Conservation (phyloP, 2,329 filamentous ascomycete genomes). For the Beauveria brongniartii region DNA sequence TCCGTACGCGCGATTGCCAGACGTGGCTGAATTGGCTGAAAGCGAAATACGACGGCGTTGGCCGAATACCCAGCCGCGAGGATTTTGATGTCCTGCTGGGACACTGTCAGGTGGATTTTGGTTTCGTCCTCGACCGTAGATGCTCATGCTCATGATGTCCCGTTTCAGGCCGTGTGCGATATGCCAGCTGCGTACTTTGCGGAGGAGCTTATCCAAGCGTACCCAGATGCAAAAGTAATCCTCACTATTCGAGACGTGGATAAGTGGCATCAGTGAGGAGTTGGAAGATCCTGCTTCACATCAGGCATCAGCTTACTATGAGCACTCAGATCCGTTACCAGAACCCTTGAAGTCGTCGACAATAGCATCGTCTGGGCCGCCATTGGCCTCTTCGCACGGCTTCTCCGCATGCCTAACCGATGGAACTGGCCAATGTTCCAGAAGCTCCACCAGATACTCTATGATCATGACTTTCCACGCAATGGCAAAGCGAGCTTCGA, state of each 20-base stretch:
- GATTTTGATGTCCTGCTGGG: constrained; percentile 5
- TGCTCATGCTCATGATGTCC: not conserved
- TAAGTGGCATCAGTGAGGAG: constrained; percentile 2
- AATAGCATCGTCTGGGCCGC: constrained; percentile 2
- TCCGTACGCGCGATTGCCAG: constrained; percentile 1
- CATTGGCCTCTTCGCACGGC: not conserved
- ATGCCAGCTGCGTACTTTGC: constrained; percentile 9
- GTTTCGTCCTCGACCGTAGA: not conserved
- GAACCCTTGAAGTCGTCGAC: constrained; percentile 1
- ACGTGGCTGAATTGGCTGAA: constrained; percentile 1
- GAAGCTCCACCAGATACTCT: constrained; percentile 16
- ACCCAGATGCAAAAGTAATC: constrained; percentile 8
- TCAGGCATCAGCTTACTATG: not conserved
- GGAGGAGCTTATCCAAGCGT: constrained; percentile 3
- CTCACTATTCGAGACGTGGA: constrained; percentile 6
- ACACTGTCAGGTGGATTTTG: not conserved
- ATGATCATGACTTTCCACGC: constrained; percentile 4
- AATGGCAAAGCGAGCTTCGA: constrained; percentile 14
- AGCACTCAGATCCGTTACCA: not conserved
- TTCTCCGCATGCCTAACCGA: constrained; percentile 7
- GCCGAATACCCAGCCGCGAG: constrained; percentile 3
- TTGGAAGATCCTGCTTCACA: not conserved
- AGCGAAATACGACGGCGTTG: constrained; percentile 4
- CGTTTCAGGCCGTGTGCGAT: not conserved
- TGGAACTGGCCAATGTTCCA: constrained; percentile 11